A percentile compares a stretch with the other conserved stretches of the same genome.
phyloP scores from a whole-genome alignment of 768 basidiomycete species.

The Psilocybe subaeruginosa region DNA sequence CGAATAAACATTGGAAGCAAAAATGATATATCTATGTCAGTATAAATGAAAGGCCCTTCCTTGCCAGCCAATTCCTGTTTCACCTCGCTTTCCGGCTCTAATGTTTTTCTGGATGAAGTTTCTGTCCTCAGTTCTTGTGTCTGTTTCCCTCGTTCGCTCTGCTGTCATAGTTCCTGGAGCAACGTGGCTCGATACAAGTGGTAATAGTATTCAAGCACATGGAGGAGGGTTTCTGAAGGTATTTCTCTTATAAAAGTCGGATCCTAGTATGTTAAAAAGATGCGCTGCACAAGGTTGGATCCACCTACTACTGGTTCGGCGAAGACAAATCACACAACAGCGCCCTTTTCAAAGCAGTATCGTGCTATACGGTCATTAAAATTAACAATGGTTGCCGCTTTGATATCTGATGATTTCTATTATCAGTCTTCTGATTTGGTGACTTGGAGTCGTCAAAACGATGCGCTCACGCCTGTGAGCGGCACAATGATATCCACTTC shows the following conservation, averaged over 20 bases:
- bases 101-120: neutral
- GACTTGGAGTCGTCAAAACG: slow-evolving; percentile 59
- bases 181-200: slow-evolving; percentile 62
- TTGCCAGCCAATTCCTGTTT: neutral
- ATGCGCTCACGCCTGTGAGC: slow-evolving; percentile 56
- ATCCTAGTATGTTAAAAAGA: neutral
- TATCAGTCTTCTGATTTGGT: slow-evolving; percentile 50
- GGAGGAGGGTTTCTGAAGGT: slow-evolving; percentile 64
- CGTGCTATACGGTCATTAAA: slow-evolving; percentile 51
- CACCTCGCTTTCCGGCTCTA: neutral
- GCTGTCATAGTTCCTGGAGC: slow-evolving; percentile 64
- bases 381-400: neutral
- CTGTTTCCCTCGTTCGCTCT: slow-evolving; percentile 25
- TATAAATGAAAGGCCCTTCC: neutral
- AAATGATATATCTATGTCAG: neutral
- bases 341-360: slow-evolving; percentile 58
- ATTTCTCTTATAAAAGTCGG: neutral
- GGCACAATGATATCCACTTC: slow-evolving; percentile 59
- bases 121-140: slow-evolving; percentile 12
- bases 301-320: slow-evolving; percentile 63
- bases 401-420: slow-evolving; percentile 8
- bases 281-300: slow-evolving; percentile 42
- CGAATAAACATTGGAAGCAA: neutral
- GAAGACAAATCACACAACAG: slow-evolving; percentile 65
- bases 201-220: slow-evolving; percentile 65